Conservation (phyloP, 495 filamentous ascomycete genomes). For the Aspergillus egyptiacus region DNA sequence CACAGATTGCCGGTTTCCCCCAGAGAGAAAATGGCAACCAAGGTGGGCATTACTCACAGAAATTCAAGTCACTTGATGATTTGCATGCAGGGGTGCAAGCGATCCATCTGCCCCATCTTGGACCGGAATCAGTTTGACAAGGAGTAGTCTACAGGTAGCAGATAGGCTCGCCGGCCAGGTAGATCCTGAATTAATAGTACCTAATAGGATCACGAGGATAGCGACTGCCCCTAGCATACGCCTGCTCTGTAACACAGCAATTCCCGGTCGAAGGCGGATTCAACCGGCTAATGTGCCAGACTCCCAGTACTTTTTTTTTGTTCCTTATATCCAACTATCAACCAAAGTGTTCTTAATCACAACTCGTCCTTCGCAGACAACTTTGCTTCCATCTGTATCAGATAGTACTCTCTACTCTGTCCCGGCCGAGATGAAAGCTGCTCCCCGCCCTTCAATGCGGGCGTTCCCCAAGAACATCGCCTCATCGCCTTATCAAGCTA, state of each 20-base stretch:
- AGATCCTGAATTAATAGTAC: conserved; percentile 4
- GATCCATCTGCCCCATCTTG: neutral
- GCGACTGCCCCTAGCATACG: neutral
- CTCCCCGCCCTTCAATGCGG: conserved; percentile 25
- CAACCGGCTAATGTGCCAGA: conserved; percentile 15
- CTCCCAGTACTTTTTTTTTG: neutral
- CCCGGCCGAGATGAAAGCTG: conserved; percentile 24
- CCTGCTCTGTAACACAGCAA: neutral
- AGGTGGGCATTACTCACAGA: conserved; percentile 13
- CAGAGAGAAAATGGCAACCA: no score
- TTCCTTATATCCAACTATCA: neutral
- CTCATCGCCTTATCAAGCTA: conserved; percentile 10
- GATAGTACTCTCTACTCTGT: neutral
- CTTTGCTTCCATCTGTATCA: neutral
- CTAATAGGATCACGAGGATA: neutral
- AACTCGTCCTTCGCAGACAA: conserved; percentile 1
- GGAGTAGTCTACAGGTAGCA: no score
- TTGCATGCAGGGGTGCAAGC: neutral
- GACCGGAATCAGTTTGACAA: neutral
- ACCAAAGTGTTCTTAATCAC: neutral
- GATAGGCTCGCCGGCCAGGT: neutral
- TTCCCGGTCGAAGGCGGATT: conserved; percentile 17
- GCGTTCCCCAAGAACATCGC: conserved; percentile 21
- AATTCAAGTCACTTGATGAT: neutral
- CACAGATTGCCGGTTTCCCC: no score